Evolutionary conservation across 257 asterid species (phyloP), one percentile per base, ranked within the genome.

Genomic region (Ligustrum vulgare): DNA sequence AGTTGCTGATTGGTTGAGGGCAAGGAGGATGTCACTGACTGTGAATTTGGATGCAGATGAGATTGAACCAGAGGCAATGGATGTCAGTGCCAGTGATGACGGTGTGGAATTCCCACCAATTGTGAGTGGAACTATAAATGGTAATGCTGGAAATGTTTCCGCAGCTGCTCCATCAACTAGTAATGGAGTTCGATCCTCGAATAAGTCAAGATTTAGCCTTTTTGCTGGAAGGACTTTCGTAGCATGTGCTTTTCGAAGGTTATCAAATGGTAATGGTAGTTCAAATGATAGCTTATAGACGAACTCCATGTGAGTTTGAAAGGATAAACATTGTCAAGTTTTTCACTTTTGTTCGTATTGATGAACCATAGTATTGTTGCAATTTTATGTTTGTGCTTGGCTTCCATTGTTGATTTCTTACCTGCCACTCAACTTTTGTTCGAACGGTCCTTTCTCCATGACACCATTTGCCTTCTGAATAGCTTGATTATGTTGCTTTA

Each of bases 31-130:
- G 31, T 75, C 86, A 2, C 75, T 93, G 79, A 81, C 87, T 0
- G 91, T 93, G 80, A 88, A 85, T 81, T 79, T 93, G 70, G 97
- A 93, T 49, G 93, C 81, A n/a, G 94, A 86, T 32, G 96, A 84
- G 83, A 73, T 88, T 10, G 98, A 87, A 77, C 80, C 15, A 39
- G 47, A 39, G 47, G 47, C 72, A 34, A 81, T 84, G 69, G 91
- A 86, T 56, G 85, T 79, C n/a, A 91, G 89, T 82, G 81, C 90
- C 3, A 86, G 87, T 69, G 88, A 79, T 73, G 89, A 82, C 2
- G 87, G 77, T 4, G 85, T 74, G 45, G 93, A 85, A 82, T 85
- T 82, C 71, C 89, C 90, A 4, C 79, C 87, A 2, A 62, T 72
- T 15, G 85, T 49, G 58, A 74, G 64, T 68, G 81, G 84, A 28